phyloP scores from a whole-genome alignment of 2,329 filamentous ascomycete species.

The Epichloe coenophiala region DNA sequence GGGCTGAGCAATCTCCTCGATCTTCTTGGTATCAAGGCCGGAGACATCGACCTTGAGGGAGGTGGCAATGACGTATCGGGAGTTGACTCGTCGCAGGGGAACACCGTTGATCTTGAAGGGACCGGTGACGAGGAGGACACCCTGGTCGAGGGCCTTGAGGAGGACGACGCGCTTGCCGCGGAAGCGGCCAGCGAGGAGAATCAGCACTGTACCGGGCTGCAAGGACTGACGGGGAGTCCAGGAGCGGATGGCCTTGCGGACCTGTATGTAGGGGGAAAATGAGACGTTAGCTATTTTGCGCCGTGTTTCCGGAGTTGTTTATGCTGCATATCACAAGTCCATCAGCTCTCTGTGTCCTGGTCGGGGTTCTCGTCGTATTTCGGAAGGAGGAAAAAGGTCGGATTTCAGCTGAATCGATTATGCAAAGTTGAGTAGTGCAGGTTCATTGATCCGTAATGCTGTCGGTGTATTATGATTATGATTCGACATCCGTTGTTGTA shows the following conservation, averaged over 20 bases:
- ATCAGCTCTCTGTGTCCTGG: constrained; percentile 3
- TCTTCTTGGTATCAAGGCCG: constrained; percentile 83
- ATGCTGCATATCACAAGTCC: background rate
- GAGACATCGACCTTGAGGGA: constrained; percentile 73
- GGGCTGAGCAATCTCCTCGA: constrained; percentile 57
- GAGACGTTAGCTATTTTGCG: constrained; percentile 11
- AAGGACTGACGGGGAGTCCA: constrained; percentile 81
- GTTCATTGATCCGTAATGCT: too few species aligned
- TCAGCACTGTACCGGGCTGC: constrained; percentile 89
- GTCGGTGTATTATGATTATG: too few species aligned
- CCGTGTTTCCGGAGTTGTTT: background rate
- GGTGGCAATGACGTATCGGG: constrained; percentile 87
- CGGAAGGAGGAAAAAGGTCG: background rate
- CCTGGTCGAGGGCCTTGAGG: constrained; percentile 94
- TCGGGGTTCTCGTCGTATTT: background rate
- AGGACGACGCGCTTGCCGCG: constrained; percentile 99
- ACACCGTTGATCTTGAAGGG: constrained; percentile 99
- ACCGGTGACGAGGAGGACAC: constrained; percentile 96
- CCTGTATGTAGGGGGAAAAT: constrained; percentile 37
- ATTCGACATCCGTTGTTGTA: too few species aligned
- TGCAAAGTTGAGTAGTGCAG: background rate
- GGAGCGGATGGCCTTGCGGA: constrained; percentile 85
- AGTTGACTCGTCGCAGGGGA: constrained; percentile 85
- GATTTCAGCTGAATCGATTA: background rate
- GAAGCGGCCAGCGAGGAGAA: constrained; percentile 98